phyloP scores from a whole-genome alignment of 805 yeast species.

The Myxozyma geophila region DNA sequence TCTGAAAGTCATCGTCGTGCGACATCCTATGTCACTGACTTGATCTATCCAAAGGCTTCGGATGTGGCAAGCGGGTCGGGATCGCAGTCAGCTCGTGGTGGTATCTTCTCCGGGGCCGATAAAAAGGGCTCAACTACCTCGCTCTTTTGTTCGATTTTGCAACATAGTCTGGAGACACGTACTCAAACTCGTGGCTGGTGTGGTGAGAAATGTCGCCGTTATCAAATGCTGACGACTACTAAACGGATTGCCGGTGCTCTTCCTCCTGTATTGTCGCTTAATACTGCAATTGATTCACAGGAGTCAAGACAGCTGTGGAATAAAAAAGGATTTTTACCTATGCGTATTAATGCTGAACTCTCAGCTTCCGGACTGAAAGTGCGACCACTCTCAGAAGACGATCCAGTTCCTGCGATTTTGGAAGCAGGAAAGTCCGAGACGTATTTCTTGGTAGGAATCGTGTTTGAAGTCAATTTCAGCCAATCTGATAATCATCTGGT shows the following conservation, averaged over 20 bases:
- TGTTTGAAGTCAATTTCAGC: slow-evolving; percentile 44
- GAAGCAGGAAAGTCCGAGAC: slow-evolving; percentile 6
- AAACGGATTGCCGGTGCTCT: slow-evolving; percentile 54
- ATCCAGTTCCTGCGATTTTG: not conserved
- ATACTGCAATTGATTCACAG: slow-evolving; percentile 54
- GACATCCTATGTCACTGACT: slow-evolving; percentile 38
- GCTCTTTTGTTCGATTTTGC: slow-evolving; percentile 37
- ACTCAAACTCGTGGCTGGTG: slow-evolving; percentile 57
- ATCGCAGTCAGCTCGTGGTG: slow-evolving; percentile 1
- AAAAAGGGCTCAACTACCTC: not conserved
- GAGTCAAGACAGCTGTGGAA: slow-evolving; percentile 32
- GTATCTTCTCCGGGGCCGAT: not conserved
- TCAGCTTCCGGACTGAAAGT: slow-evolving; percentile 11
- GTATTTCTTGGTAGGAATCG: slow-evolving; percentile 46
- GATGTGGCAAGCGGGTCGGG: slow-evolving; percentile 1
- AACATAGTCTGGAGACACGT: slow-evolving; percentile 38
- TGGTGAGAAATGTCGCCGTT: slow-evolving; percentile 53
- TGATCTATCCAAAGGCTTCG: slow-evolving; percentile 31
- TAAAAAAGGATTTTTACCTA: slow-evolving; percentile 33
- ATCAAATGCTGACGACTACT: slow-evolving; percentile 60
- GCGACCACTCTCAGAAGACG: slow-evolving; percentile 10
- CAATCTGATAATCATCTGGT: slow-evolving; percentile 46
- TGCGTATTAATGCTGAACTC: slow-evolving; percentile 18
- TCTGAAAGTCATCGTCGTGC: slow-evolving; percentile 35
- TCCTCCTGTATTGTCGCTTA: slow-evolving; percentile 69